Conservation (phyloP, 352 stramenopile species). For the Pythium volutum region DNA sequence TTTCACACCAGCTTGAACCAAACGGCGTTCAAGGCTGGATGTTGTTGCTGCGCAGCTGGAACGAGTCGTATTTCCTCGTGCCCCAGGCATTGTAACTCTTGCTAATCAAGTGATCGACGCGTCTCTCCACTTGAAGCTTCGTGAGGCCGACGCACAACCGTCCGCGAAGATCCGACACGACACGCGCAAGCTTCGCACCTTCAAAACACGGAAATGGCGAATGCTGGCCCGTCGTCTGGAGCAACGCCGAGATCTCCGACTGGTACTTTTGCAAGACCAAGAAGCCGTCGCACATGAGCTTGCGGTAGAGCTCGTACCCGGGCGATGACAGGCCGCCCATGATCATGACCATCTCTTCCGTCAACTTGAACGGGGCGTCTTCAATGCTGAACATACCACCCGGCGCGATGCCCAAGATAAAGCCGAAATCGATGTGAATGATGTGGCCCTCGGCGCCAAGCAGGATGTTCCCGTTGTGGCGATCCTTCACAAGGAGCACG, state of each 20-base stretch:
- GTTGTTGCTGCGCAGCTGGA: slow-evolving; percentile 89
- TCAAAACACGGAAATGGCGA: slow-evolving; percentile 96
- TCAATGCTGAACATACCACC: slow-evolving; percentile 97
- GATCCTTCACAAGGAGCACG: slow-evolving; percentile 96
- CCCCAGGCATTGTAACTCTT: slow-evolving; percentile 89
- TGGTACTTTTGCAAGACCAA: slow-evolving; percentile 91
- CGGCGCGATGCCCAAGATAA: slow-evolving; percentile 97
- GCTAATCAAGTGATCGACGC: slow-evolving; percentile 78
- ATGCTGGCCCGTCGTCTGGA: slow-evolving; percentile 94
- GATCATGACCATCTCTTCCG: slow-evolving; percentile 96
- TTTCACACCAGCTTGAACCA: neutral
- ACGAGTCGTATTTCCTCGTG: slow-evolving; percentile 88
- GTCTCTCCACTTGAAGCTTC: slow-evolving; percentile 55
- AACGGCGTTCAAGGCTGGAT: slow-evolving; percentile 56
- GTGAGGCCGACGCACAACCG: slow-evolving; percentile 73
- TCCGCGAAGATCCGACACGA: slow-evolving; percentile 60
- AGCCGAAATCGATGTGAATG: slow-evolving; percentile 99
- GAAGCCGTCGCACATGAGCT: slow-evolving; percentile 92
- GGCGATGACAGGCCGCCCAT: slow-evolving; percentile 89
- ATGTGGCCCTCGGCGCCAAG: slow-evolving; percentile 94
- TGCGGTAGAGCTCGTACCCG: slow-evolving; percentile 90
- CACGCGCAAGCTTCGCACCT: slow-evolving; percentile 45
- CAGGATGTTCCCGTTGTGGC: slow-evolving; percentile 99
- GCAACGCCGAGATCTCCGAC: slow-evolving; percentile 91
- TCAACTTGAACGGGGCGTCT: slow-evolving; percentile 99